phyloP scores from a whole-genome alignment of 176 grass and related monocot species.

The Alopecurus myosuroides region DNA sequence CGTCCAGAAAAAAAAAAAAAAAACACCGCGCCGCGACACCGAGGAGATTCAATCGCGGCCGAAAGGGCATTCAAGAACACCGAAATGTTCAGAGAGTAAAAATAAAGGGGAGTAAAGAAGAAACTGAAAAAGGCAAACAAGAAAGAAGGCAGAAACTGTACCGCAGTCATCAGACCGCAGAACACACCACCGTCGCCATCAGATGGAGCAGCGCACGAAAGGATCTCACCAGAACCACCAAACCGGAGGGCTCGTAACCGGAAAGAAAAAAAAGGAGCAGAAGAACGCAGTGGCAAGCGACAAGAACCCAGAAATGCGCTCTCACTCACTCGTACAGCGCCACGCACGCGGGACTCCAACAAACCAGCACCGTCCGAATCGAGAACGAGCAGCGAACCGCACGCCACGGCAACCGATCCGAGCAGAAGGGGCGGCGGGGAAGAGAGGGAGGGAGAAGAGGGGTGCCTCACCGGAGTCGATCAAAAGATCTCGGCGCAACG shows the following conservation, averaged over 20 bases:
- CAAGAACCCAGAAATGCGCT: constrained; percentile 2
- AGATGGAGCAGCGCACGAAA: neutral
- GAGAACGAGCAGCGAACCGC: neutral
- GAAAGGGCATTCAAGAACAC: neutral
- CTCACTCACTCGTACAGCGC: neutral
- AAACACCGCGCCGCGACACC: neutral
- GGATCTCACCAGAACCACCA: neutral
- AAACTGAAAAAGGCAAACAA: neutral
- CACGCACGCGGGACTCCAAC: neutral
- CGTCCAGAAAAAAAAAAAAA: neutral
- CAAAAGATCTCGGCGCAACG: neutral
- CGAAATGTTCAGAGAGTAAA: neutral
- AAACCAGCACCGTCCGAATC: neutral
- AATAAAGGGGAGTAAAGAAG: neutral
- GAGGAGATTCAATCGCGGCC: neutral
- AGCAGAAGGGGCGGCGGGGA: neutral
- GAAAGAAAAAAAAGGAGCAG: neutral
- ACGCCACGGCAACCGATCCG: neutral
- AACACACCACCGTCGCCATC: neutral
- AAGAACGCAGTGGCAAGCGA: neutral
- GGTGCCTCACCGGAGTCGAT: neutral
- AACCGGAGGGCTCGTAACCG: neutral
- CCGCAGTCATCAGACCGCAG: neutral
- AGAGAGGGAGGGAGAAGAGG: neutral
- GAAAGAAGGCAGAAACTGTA: neutral